Base-by-base conservation (phyloP, 352 stramenopile species). In the Phytophthora cactorum region DNA sequence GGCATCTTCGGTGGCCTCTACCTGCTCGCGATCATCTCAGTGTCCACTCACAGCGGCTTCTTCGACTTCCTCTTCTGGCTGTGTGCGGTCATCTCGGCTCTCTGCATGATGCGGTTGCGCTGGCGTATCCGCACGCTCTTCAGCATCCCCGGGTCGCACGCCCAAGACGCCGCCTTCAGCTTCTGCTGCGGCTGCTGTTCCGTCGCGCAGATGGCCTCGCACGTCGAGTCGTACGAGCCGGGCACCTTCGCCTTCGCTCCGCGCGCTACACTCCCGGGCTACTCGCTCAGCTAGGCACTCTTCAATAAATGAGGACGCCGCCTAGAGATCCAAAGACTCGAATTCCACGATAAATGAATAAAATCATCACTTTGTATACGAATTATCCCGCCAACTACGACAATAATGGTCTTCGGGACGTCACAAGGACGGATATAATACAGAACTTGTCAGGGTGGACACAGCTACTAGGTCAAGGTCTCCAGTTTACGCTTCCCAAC, bases 171-270 rank as follows among this genome's bases (percentile, higher is more conserved):
- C 9, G 67, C 68, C 15, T 77, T 70, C 64, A 76, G 77, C 45
- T 61, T 75, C 32, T 93, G 72, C 70, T 93, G 86, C 65, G 80
- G 78, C 59, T 91, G 77, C 73, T 93, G 86, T 73, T 89, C 84
- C 1, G 77, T 92, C 52, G 86, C 86, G 9, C 86, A 93, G 66
- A 90, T 92, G 81, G 86, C 84, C 9, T 88, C 84, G 22, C 82
- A 94, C 63, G 84, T 94, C 58, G 81, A 92, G 68, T 88, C 84
- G 52, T 94, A 92, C 64, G 79, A 90, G 71, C 86, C 84, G 1
- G 86, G 84, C 29, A 56, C 58, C 28, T 90, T 85, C 59, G 53
- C 75, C 9, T 92, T 94, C 34, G 60, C 72, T 10, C 83, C 86
- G 17, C 86, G 80, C 39, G 72, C 81, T 15, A 93, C 86, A 39